Evolutionary conservation across 345 rosid species (phyloP), one percentile per base, ranked within the genome.

Genomic region (Durio zibethinus): DNA sequence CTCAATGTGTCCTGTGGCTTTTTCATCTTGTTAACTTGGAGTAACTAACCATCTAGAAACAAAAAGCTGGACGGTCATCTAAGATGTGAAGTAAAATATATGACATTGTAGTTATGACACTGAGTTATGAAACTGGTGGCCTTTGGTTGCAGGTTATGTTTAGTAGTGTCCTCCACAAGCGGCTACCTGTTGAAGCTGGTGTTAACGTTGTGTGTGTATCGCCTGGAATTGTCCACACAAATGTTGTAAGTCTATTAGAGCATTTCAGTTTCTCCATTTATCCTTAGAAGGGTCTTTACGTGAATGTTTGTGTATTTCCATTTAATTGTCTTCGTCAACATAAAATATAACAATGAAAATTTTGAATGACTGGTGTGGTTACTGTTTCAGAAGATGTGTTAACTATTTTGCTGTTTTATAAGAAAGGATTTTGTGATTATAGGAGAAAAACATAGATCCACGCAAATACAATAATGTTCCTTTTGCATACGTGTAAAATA

Each of bases 141-240:
- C 52, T 74, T 83, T 69, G 50, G 74, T 84, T 92, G 87, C 93
- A 96, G 98, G 87, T 96, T 72, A 96, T 89, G 97, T 96, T 96
- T 84, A 96, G 95, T 75, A 91, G 94, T 82, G 82, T 87, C 81
- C 98, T 96, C 76, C 93, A 92, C 59, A 91, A 83, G 79, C 87
- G 88, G 78, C 82, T 96, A 68, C 99, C 99, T 84, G 89, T 88
- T 80, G 99, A 95, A 92, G 82, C 98, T 69, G 98, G 97, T 84
- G 88, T 96, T 59, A 93, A 86, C 72, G 91, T 92, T 48, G 57
- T 93, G 62, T 96, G 99, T 80, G 88, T 88, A 53, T 93, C 98
- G 0, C 99, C 98, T 43, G 99, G 99, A 82, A 79, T 89, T 78
- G 99, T 91, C 78, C 88, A 89, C 47, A 96, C 98, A 35, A 96